Evolutionary conservation across 371 early-diverging fungal genomes (phyloP), one percentile per base, ranked within the genome.

Genomic region (Apophysomyces variabilis): DNA sequence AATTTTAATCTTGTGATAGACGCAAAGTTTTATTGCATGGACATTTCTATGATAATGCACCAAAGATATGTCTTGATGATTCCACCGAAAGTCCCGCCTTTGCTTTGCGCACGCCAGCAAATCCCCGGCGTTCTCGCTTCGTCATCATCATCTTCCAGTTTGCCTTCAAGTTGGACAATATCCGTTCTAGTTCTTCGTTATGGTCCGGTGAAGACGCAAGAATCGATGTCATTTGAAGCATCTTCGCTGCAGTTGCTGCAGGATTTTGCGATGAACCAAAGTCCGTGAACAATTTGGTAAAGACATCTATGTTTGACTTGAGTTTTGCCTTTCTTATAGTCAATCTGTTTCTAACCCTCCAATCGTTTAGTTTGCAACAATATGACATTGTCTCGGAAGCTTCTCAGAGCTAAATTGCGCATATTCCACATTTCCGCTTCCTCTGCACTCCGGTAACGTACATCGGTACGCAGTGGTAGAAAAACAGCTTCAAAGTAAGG

Each of bases 401-500:
- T 85, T 59, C 83, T 74, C 36, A 93, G 62, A 1, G 90, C 89
- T 82, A 91, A 83, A 38, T 75, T 86, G 37, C 92, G 73, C 0
- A 92, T 85, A 72, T 89, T 87, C 75, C 83, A 83, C 71, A 72
- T 70, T 38, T 83, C 83, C 12, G 75, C 84, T 66, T 74, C 80
- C 36, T 80, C 78, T 50, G 67, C 59, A 21, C 77, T 66, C 44
- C 76, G 56, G 38, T 79, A 83, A 5, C 72, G 69, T 9, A 87
- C 77, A 45, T 86, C 85, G 21, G 84, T 84, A 41, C 83, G 78
- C 9, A 95, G 66, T 3, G 96, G 96, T 5, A 94, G 78, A 66
- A 95, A 94, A 11, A 92, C 94, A 3, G 92, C 95, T 67, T 94
- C 91, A 63, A 96, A 83, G 62, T 90, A 93, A 61, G 95, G 96